Conservation (phyloP, 371 early-diverging fungal species). For the Mucor ambiguus region DNA sequence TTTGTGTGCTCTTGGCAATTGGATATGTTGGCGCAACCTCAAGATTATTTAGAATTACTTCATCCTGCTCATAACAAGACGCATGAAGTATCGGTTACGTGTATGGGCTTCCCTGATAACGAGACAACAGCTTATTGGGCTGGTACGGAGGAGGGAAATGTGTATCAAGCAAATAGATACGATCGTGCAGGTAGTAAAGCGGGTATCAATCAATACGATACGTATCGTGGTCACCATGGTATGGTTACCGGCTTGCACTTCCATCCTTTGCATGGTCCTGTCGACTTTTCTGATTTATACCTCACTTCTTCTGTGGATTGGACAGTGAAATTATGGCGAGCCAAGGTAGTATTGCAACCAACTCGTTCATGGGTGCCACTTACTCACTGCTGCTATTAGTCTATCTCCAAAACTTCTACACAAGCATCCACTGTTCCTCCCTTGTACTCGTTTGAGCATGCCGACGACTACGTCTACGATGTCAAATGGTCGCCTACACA, state of each 20-base stretch:
- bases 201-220: conserved; percentile 85
- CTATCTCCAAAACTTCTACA: conserved; percentile 64
- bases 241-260: conserved; percentile 90
- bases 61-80: conserved; percentile 80
- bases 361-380: not conserved
- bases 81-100: conserved; percentile 92
- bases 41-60: conserved; percentile 82
- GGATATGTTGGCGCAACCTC: conserved; percentile 95
- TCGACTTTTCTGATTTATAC: conserved; percentile 89
- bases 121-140: conserved; percentile 93
- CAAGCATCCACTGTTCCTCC: conserved; percentile 65
- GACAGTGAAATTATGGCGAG: conserved; percentile 95
- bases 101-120: conserved; percentile 87
- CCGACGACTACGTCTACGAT: conserved; percentile 95
- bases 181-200: conserved; percentile 96
- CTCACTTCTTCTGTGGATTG: conserved; percentile 93
- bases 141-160: conserved; percentile 95
- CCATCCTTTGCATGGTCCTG: conserved; percentile 83
- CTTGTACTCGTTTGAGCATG: conserved; percentile 88
- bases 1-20: conserved; percentile 95
- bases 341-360: conserved; percentile 55
- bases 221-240: conserved; percentile 88
- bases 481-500: conserved; percentile 95
- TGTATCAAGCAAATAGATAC: conserved; percentile 92
- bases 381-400: conserved; percentile 29